phyloP scores from a whole-genome alignment of 768 basidiomycete species.

The Rubroboletus pulcherrimus region DNA sequence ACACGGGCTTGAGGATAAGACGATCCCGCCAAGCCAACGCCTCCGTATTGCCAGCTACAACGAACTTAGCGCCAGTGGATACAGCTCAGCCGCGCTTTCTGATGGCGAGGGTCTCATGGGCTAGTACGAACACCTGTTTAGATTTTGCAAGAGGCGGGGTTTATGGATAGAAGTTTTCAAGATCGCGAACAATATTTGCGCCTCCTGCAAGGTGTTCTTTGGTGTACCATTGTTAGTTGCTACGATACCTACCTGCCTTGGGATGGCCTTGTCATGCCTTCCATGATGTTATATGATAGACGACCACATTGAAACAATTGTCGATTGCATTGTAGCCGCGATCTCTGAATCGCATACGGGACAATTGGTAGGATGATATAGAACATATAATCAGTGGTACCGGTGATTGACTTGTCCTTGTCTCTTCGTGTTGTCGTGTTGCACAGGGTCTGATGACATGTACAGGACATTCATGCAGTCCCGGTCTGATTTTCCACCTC shows the following conservation, averaged over 20 bases:
- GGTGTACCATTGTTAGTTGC: not conserved
- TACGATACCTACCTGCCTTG: slow-evolving; percentile 15
- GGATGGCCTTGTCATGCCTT: slow-evolving; percentile 10
- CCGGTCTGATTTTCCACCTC: not conserved
- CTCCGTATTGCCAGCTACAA: slow-evolving; percentile 65
- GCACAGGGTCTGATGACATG: not conserved
- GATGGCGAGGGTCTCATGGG: slow-evolving; percentile 54
- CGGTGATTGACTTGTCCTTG: not conserved
- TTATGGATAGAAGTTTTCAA: slow-evolving; percentile 5
- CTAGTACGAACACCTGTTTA: slow-evolving; percentile 11
- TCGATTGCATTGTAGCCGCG: not conserved
- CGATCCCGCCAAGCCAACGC: slow-evolving; percentile 69
- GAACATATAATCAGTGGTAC: not conserved
- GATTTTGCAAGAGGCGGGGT: not conserved
- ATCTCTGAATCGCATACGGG: too few species aligned
- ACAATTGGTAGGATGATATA: not conserved
- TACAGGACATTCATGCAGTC: not conserved
- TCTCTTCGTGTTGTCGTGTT: not conserved
- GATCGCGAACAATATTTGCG: slow-evolving; percentile 4
- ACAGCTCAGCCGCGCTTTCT: slow-evolving; percentile 53
- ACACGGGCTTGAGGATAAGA: slow-evolving; percentile 56
- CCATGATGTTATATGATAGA: not conserved
- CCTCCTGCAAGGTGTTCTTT: not conserved
- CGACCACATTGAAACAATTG: not conserved
- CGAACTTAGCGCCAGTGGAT: slow-evolving; percentile 47